Evolutionary conservation across 1,284 basidiomycete genomes (phyloP).

Genomic region (Pseudozyma pruni): DNA sequence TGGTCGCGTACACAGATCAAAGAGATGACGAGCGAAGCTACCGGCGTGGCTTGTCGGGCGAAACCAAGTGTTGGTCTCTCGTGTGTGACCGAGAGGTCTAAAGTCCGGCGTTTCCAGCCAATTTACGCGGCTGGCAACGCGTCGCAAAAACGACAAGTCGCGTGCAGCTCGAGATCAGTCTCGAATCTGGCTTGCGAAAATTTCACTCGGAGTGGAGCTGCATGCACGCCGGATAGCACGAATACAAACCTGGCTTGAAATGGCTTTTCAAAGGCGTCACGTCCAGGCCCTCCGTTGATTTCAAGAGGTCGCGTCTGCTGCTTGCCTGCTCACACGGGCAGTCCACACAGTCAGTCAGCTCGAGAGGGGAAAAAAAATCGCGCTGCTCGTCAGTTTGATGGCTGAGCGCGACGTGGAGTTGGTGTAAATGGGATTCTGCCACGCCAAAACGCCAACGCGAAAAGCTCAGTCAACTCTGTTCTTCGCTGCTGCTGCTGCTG

Average conservation of each 20-base stretch:
- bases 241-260: background rate
- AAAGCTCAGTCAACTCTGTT: conserved; percentile 16
- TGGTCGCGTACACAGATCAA: background rate
- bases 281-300: background rate
- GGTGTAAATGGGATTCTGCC: conserved; percentile 21
- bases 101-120: conserved; percentile 1
- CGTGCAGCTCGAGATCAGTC: conserved; percentile 5
- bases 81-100: too few species aligned
- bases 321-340: background rate
- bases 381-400: conserved; percentile 1
- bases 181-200: background rate
- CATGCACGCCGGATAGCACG: conserved; percentile 3
- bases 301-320: background rate
- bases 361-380: background rate
- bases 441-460: conserved; percentile 20
- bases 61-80: conserved; percentile 5
- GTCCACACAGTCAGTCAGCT: background rate
- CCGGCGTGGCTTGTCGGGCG: background rate
- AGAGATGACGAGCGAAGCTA: too few species aligned
- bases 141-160: conserved; percentile 8
- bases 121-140: conserved; percentile 9
- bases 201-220: conserved; percentile 14
- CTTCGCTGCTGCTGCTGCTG: background rate
- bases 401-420: conserved; percentile 24
- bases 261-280: background rate